These are phyloP conservation scores for Tremellales sp. DNA, from an alignment of 1,284 basidiomycete species.

Conservation along the genomic window DNA sequence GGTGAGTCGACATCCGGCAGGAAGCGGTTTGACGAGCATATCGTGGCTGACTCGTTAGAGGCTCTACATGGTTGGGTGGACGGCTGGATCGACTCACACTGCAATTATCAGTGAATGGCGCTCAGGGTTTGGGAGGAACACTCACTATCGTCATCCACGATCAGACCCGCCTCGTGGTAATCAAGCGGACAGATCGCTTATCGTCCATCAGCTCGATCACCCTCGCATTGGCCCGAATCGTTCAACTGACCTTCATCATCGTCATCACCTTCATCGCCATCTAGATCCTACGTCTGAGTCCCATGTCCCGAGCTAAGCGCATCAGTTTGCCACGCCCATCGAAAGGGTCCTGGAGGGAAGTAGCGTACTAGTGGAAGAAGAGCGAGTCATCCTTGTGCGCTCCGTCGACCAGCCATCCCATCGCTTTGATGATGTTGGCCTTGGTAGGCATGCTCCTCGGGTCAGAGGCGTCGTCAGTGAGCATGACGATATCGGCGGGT, in stretches of 20 bases:
- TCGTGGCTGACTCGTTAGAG: constrained; percentile 20
- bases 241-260: constrained; percentile 54
- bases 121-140: not conserved
- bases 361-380: constrained; percentile 79
- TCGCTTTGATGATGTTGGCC: constrained; percentile 77
- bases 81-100: constrained; percentile 13
- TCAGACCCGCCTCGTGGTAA: constrained; percentile 63
- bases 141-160: constrained; percentile 73
- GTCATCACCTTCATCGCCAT: constrained; percentile 60
- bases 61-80: not conserved
- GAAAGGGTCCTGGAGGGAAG: not conserved
- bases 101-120: constrained; percentile 1
- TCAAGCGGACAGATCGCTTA: constrained; percentile 84
- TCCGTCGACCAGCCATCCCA: constrained; percentile 82
- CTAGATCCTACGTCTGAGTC: constrained; percentile 65
- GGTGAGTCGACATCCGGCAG: constrained; percentile 78
- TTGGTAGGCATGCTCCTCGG: constrained; percentile 65
- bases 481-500: constrained; percentile 75
- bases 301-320: constrained; percentile 64
- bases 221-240: too few relatives aligned
- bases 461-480: constrained; percentile 70
- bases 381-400: constrained; percentile 78
- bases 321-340: constrained; percentile 1
- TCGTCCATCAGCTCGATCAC: constrained; percentile 4
- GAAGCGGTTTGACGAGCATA: constrained; percentile 62